phyloP scores from a whole-genome alignment of 371 early-diverging fungal species.

The Rhizopus microsporus region DNA sequence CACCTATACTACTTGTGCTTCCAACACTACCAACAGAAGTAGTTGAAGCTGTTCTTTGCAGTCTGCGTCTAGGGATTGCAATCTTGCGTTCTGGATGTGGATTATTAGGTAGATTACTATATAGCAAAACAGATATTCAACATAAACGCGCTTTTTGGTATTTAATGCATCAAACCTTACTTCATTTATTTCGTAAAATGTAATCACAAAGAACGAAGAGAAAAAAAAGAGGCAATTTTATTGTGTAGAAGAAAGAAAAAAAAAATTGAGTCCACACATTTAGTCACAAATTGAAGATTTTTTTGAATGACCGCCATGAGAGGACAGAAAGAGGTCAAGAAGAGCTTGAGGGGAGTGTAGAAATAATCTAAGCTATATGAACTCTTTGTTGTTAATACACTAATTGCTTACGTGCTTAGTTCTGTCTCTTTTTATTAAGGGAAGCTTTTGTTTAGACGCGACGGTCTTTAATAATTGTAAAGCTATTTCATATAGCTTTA shows the following conservation, averaged over 20 bases:
- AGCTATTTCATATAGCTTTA: not conserved
- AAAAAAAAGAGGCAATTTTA: not conserved
- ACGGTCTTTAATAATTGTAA: too few species aligned
- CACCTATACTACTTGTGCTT: conserved; percentile 2
- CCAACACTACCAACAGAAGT: conserved; percentile 19
- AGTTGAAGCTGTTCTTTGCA: conserved; percentile 16
- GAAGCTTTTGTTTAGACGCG: too few species aligned
- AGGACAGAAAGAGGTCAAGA: too few species aligned
- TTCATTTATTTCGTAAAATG: not conserved
- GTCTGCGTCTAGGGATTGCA: conserved; percentile 19
- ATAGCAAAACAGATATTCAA: not conserved
- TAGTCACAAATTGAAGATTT: conserved; percentile 9
- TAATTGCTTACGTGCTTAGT: too few species aligned
- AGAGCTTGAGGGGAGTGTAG: too few species aligned
- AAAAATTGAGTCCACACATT: not conserved
- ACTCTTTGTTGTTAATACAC: too few species aligned
- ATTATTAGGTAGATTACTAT: conserved; percentile 6
- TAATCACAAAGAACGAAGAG: too few species aligned
- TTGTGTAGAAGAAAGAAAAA: not conserved
- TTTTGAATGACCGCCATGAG: not conserved
- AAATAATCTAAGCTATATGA: too few species aligned
- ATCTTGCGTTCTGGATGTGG: conserved; percentile 16
- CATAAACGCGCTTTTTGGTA: not conserved
- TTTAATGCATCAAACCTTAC: not conserved
- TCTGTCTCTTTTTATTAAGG: too few species aligned